These are phyloP conservation scores for Saccharomycopsis hybrid DNA, from an alignment of 1,139 yeast genomes.

Conservation along the genomic window DNA sequence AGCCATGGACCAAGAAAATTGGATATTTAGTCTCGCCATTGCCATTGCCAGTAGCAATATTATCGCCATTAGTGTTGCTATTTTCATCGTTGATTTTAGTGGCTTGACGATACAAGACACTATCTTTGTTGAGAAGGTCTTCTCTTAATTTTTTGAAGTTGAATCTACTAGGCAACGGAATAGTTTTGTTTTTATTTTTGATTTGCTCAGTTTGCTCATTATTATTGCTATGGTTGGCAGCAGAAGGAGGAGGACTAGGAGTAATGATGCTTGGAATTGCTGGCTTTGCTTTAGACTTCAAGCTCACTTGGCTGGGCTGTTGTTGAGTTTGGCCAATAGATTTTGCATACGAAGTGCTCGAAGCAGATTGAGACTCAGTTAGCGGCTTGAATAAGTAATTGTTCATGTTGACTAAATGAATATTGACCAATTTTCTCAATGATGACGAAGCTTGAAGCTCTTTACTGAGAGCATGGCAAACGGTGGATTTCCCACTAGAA, in stretches of 20 bases:
- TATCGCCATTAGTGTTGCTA: background rate
- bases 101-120: background rate
- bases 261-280: too few species aligned
- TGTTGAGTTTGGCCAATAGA: background rate
- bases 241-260: background rate
- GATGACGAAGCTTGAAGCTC: conserved; percentile 1
- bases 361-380: background rate
- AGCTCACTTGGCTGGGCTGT: background rate
- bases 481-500: conserved; percentile 19
- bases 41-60: background rate
- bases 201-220: conserved; percentile 9
- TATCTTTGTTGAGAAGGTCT: conserved; percentile 2
- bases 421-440: conserved; percentile 2
- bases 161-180: conserved; percentile 11
- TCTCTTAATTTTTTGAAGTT: conserved; percentile 11
- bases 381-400: conserved; percentile 4
- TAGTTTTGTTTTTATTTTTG: conserved; percentile 2
- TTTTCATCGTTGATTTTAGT: background rate
- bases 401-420: conserved; percentile 16
- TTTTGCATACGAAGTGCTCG: background rate
- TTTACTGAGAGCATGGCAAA: conserved; percentile 6
- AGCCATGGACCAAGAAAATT: conserved; percentile 64
- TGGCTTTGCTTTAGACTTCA: background rate
- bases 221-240: background rate
- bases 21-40: conserved; percentile 12